A percentile compares a stretch with the other conserved stretches of the same genome.
These are phyloP conservation scores for Stylonectria norvegica DNA, from an alignment of 2,329 filamentous ascomycete species.

Conservation along the genomic window DNA sequence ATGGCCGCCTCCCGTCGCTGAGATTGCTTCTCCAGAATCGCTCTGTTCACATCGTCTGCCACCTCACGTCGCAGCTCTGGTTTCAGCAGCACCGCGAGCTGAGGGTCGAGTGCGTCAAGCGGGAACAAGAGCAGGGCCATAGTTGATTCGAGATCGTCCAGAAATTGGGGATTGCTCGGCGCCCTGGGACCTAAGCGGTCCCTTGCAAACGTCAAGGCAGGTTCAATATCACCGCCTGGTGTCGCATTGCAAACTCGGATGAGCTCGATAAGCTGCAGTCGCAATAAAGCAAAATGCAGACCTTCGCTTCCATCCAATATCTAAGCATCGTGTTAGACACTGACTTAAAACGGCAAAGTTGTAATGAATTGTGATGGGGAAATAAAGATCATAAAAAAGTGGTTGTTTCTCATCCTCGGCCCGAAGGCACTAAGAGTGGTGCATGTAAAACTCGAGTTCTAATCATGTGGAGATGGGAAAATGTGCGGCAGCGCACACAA, in stretches of 20 bases:
- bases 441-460: constrained; percentile 90
- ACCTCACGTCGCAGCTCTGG: constrained; percentile 76
- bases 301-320: constrained; percentile 80
- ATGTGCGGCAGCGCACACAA: constrained; percentile 28
- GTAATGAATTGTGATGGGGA: constrained; percentile 5
- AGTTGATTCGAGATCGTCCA: constrained; percentile 84
- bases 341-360: background rate
- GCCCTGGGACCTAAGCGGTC: constrained; percentile 84
- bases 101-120: constrained; percentile 71
- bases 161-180: constrained; percentile 73
- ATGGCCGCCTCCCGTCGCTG: constrained; percentile 77
- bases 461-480: constrained; percentile 66
- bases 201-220: constrained; percentile 83
- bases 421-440: constrained; percentile 95
- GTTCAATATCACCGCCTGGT: constrained; percentile 69
- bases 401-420: constrained; percentile 87
- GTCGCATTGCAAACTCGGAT: constrained; percentile 72
- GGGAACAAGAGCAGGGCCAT: constrained; percentile 91
- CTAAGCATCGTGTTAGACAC: constrained; percentile 45
- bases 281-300: constrained; percentile 84
- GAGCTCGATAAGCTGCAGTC: constrained; percentile 89
- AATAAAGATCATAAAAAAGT: constrained; percentile 45
- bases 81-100: constrained; percentile 72
- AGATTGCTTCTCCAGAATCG: constrained; percentile 72
- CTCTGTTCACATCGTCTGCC: constrained; percentile 85